These are phyloP conservation scores for Xylaria sp. DNA, from an alignment of 2,329 filamentous ascomycete species.

Conservation along the genomic window DNA sequence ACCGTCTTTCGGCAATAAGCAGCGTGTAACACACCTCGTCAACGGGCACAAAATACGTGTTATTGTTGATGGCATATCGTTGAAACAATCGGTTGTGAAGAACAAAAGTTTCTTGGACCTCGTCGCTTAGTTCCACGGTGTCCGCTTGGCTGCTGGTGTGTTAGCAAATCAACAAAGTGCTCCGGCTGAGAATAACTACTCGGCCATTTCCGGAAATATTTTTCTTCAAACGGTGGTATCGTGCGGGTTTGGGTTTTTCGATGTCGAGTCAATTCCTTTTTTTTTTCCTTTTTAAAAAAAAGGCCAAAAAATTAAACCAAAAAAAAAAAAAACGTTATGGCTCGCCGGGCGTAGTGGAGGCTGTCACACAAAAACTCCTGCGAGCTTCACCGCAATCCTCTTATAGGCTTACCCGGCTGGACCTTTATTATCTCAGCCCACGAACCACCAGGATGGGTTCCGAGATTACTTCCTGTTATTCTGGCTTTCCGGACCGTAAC, in stretches of 20 bases:
- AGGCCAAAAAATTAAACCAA: no score
- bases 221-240: conserved; percentile 1
- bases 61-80: conserved; percentile 67
- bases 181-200: conserved; percentile 33
- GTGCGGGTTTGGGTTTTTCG: conserved; percentile 6
- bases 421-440: conserved; percentile 25
- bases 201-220: conserved; percentile 34
- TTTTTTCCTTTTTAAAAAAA: no score
- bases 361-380: conserved; percentile 22
- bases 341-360: conserved; percentile 22
- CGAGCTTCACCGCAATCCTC: conserved; percentile 22
- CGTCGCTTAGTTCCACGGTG: conserved; percentile 55
- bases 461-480: conserved; percentile 36
- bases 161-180: conserved; percentile 31
- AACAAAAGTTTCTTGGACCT: conserved; percentile 62
- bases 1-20: neutral
- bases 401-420: conserved; percentile 31
- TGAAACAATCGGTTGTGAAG: conserved; percentile 71
- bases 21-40: conserved; percentile 63
- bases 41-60: conserved; percentile 69
- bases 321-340: no score
- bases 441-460: conserved; percentile 32
- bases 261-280: conserved; percentile 19
- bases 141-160: conserved; percentile 47
- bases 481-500: conserved; percentile 34